Evolutionary conservation across 352 stramenopile species (phyloP).

Genomic region (Pythium phragmitis): DNA sequence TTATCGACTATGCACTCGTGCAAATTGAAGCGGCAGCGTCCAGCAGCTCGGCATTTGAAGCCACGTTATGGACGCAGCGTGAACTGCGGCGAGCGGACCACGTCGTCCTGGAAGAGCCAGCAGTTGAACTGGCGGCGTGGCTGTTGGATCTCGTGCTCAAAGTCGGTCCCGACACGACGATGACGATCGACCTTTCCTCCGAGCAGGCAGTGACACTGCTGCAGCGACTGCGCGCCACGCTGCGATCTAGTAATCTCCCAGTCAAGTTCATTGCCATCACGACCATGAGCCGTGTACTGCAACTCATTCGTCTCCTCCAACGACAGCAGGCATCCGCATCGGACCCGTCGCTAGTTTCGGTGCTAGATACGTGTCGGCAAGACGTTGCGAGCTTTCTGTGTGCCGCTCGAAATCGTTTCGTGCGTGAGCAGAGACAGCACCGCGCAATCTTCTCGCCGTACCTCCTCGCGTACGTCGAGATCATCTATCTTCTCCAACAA

Average conservation of each 20-base stretch:
- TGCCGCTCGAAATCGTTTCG: slow-evolving; percentile 49
- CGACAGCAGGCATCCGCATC: background rate
- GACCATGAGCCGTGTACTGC: slow-evolving; percentile 47
- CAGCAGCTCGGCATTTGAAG: slow-evolving; percentile 49
- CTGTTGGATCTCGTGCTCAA: slow-evolving; percentile 20
- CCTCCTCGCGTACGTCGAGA: slow-evolving; percentile 64
- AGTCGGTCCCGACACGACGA: background rate
- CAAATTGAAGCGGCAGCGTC: slow-evolving; percentile 62
- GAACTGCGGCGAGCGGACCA: slow-evolving; percentile 52
- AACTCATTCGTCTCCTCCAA: slow-evolving; percentile 6
- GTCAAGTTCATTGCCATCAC: slow-evolving; percentile 61
- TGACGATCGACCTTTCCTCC: background rate
- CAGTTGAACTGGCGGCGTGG: slow-evolving; percentile 62
- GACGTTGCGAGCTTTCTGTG: slow-evolving; percentile 39
- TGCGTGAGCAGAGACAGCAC: slow-evolving; percentile 57
- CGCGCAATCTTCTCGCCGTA: slow-evolving; percentile 69
- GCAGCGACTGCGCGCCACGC: slow-evolving; percentile 9
- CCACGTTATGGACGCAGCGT: slow-evolving; percentile 76
- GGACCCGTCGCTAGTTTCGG: background rate
- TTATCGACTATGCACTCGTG: slow-evolving; percentile 54
- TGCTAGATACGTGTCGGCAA: slow-evolving; percentile 23
- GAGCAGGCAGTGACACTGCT: background rate
- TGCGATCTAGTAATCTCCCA: slow-evolving; percentile 50
- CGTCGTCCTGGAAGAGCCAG: slow-evolving; percentile 50
- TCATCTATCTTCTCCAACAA: slow-evolving; percentile 30